A percentile compares a stretch with the other conserved stretches of the same genome.
phyloP scores from a whole-genome alignment of 2,329 filamentous ascomycete species.

The Atkinsonella hypoxylon region DNA sequence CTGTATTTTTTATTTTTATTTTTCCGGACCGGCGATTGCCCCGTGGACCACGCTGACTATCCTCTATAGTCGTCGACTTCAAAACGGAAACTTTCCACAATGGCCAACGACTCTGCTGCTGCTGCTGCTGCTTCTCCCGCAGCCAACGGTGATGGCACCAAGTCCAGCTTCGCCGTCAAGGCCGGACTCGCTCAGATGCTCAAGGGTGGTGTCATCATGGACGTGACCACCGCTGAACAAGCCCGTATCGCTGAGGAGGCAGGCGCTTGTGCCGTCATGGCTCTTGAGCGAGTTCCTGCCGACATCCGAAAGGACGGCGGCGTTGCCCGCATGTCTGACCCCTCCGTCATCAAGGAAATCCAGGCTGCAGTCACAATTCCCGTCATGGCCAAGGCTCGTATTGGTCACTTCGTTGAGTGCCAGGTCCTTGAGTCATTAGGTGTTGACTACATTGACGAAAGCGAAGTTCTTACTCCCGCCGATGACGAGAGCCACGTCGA shows the following conservation, averaged over 20 bases:
- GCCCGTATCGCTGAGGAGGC: constrained; percentile 96
- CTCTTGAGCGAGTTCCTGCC: constrained; percentile 90
- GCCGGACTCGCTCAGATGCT: constrained; percentile 93
- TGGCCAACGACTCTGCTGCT: constrained; percentile 24
- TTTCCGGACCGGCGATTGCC: no score
- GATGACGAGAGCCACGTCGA: constrained; percentile 86
- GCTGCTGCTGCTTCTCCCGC: constrained; percentile 15
- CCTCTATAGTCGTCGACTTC: not conserved
- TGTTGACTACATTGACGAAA: constrained; percentile 97
- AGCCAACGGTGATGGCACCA: constrained; percentile 24
- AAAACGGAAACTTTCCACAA: constrained; percentile 8
- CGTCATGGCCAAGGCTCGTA: constrained; percentile 97
- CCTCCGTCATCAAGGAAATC: constrained; percentile 87
- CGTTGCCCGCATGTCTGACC: constrained; percentile 95
- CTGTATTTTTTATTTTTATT: no score
- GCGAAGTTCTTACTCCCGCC: constrained; percentile 91
- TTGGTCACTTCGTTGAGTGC: constrained; percentile 96
- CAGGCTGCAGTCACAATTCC: constrained; percentile 92
- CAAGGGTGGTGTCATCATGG: constrained; percentile 99
- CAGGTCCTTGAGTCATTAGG: constrained; percentile 93
- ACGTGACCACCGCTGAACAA: constrained; percentile 87
- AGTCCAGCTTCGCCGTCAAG: constrained; percentile 72
- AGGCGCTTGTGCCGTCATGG: constrained; percentile 94
- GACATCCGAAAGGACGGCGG: constrained; percentile 89
- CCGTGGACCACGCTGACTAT: no score